Evolutionary conservation across 768 basidiomycete genomes (phyloP), one percentile per base, ranked within the genome.

Genomic region (Termitomyces sp.): DNA sequence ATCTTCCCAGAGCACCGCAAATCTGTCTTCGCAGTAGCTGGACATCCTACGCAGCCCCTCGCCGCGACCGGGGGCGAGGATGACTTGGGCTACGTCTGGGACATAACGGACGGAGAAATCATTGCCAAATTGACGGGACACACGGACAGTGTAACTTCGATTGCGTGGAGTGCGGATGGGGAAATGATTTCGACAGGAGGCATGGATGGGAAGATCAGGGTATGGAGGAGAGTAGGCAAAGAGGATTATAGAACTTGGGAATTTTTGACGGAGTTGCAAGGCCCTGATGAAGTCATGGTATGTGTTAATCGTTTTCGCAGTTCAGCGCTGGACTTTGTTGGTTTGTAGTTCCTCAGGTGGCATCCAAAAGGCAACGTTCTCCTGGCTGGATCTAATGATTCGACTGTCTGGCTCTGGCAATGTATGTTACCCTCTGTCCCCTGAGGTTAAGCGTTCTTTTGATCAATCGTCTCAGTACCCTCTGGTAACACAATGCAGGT

Each of bases 351-450:
- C 80, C 65, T 98, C 48, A 78, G 84, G 73, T 99, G 96, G 96
- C 97, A 99, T 76, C 97, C 97, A 0, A 95, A 87, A 67, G 97
- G 95, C 5, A 71, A 76, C 38, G 87, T 96, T 2, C 79, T 99
- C 0, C 78, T 98, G 5, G 93, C 90, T 1, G 97, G 97, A 41
- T 88, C 91, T 8, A 92, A 96, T 61, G 96, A 98, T 69, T 81
- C 87, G 7, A 96, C 90, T 0, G 84, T 93, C 24, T 99, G 97
- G 97, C 74, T 99, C 60, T 99, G 94, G 94, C 93, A 98, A 75
- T 73, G 96, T 97, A 70, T 62, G 87, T 71, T n/a, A 19, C 46
- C 19, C 24, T 41, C 38, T 21, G 34, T 28, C 51, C 59, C 15
- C 35, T 2, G 50, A 4, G 40, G 21, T 28, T 22, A 28, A 28